Conservation (phyloP, 2,329 filamentous ascomycete genomes). For the Xylariales sp. region DNA sequence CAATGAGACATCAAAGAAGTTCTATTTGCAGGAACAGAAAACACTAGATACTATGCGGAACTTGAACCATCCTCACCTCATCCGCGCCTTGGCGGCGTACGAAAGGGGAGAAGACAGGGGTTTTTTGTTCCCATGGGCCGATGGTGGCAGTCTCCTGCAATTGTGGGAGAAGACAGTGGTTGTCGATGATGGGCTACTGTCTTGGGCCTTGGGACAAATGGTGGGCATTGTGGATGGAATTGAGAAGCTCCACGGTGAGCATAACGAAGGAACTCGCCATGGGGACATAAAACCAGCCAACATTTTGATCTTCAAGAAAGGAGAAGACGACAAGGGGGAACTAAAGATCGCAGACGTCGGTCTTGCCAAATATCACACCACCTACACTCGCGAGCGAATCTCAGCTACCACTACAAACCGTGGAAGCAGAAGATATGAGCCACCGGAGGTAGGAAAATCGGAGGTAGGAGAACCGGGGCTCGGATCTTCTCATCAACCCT, state of each 20-base stretch:
- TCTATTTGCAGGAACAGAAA: neutral
- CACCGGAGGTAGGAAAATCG: neutral
- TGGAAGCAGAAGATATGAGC: slow-evolving; percentile 4
- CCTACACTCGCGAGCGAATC: neutral
- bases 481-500: too few relatives aligned
- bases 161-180: neutral
- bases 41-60: slow-evolving; percentile 10
- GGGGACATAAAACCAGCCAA: slow-evolving; percentile 24
- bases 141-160: neutral
- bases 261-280: neutral
- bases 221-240: slow-evolving; percentile 12
- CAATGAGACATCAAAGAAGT: neutral
- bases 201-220: slow-evolving; percentile 10
- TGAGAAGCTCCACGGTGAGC: neutral
- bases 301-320: slow-evolving; percentile 7
- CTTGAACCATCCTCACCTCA: slow-evolving; percentile 9
- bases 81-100: neutral
- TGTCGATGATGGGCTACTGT: neutral
- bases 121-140: slow-evolving; percentile 11
- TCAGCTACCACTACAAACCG: neutral
- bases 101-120: neutral
- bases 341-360: slow-evolving; percentile 13
- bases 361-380: slow-evolving; percentile 1
- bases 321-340: neutral
- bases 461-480: too few relatives aligned